phyloP scores from a whole-genome alignment of 768 basidiomycete species.

The Pleurotus tuber-regium region DNA sequence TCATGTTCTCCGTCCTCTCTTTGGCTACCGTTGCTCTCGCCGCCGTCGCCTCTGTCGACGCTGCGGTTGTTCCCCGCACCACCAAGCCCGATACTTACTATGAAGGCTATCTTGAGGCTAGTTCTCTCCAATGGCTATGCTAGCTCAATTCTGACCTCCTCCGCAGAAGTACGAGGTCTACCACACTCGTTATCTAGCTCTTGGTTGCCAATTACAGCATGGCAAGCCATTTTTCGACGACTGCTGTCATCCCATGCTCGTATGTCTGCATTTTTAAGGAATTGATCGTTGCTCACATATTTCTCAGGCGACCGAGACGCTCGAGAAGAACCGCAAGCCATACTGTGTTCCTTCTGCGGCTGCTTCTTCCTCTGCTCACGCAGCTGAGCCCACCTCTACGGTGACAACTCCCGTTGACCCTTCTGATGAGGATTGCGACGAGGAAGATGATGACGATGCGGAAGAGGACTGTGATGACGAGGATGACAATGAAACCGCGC shows the following conservation, averaged over 20 bases:
- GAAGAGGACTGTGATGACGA: slow-evolving; percentile 18
- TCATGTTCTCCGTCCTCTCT: slow-evolving; percentile 38
- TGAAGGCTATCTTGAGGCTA: slow-evolving; percentile 44
- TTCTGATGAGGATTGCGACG: slow-evolving; percentile 32
- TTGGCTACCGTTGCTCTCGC: slow-evolving; percentile 42
- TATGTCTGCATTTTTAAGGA: no score
- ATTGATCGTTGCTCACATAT: no score
- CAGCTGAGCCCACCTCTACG: slow-evolving; percentile 25
- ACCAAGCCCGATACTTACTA: slow-evolving; percentile 42
- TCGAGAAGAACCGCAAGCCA: slow-evolving; percentile 41
- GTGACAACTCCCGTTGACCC: slow-evolving; percentile 22
- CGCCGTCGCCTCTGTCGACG: slow-evolving; percentile 36
- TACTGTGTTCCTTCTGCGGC: slow-evolving; percentile 48
- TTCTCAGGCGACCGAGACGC: slow-evolving; percentile 51
- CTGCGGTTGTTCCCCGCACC: slow-evolving; percentile 37
- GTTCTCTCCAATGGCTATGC: no score
- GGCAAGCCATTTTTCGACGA: slow-evolving; percentile 55
- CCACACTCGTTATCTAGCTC: slow-evolving; percentile 59
- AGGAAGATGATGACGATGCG: slow-evolving; percentile 26
- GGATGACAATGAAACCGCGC: slow-evolving; percentile 12
- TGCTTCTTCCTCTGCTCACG: slow-evolving; percentile 23
- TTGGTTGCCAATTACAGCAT: slow-evolving; percentile 49
- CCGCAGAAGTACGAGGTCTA: slow-evolving; percentile 53
- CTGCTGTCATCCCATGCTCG: slow-evolving; percentile 75
- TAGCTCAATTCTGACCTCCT: no score